phyloP scores from a whole-genome alignment of 768 basidiomycete genomes.

The Auriscalpium vulgare region DNA sequence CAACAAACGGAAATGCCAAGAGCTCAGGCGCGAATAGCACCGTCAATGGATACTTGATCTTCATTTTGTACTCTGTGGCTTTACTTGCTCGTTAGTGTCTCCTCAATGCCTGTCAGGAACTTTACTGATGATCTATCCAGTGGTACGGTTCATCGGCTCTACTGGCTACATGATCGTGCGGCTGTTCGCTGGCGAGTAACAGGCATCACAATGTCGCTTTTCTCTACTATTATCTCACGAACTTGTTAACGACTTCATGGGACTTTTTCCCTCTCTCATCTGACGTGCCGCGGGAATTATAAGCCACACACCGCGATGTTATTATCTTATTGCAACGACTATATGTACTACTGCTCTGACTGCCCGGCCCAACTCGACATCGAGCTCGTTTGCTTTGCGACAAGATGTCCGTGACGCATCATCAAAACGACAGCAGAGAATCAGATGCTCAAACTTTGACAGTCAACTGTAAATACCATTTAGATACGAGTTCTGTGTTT shows the following conservation, averaged over 20 bases:
- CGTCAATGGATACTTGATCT: conserved; percentile 84
- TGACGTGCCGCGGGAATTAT: not conserved
- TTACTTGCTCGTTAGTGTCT: conserved; percentile 70
- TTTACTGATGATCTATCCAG: conserved; percentile 28
- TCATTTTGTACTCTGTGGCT: conserved; percentile 82
- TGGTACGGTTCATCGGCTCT: conserved; percentile 79
- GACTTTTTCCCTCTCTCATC: not conserved
- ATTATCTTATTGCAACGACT: too few relatives aligned
- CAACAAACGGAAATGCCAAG: conserved; percentile 44
- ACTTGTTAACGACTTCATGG: not conserved
- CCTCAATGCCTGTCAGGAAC: not conserved
- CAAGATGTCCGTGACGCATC: too few relatives aligned
- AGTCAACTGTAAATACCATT: too few relatives aligned
- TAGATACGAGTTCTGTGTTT: too few relatives aligned
- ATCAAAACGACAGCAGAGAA: too few relatives aligned
- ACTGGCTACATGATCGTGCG: conserved; percentile 78
- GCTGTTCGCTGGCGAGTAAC: conserved; percentile 81
- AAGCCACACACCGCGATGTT: too few relatives aligned
- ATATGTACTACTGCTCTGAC: too few relatives aligned
- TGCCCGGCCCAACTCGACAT: too few relatives aligned
- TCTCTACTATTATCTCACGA: not conserved
- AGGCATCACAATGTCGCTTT: not conserved
- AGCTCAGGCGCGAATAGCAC: conserved; percentile 38
- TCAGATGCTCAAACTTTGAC: too few relatives aligned
- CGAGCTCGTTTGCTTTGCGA: too few relatives aligned